Percentiles rank a stretch among this genome's conserved stretches.
Evolutionary conservation across 371 early-diverging fungal genomes (phyloP).

Genomic region (Mucor piriformis): DNA sequence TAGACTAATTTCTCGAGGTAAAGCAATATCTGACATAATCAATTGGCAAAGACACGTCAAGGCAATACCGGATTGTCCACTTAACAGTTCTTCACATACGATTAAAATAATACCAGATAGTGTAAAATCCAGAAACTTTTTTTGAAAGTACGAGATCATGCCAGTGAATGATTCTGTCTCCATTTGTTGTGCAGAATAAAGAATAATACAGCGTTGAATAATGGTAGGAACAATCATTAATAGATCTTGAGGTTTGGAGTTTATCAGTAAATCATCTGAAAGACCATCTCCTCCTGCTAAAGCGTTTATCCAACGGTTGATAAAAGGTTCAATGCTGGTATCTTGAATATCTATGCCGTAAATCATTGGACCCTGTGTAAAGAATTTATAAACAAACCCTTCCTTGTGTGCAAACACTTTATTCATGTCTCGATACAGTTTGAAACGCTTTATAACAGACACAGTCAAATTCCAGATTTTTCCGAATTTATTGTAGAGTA

Average conservation of each 20-base stretch:
- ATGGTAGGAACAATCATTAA: conserved; percentile 38
- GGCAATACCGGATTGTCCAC: conserved; percentile 18
- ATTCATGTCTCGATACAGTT: conserved; percentile 35
- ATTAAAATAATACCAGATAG: conserved; percentile 23
- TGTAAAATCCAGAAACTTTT: conserved; percentile 36
- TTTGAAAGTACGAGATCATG: conserved; percentile 40
- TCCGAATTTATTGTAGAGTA: conserved; percentile 40
- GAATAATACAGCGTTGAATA: conserved; percentile 30
- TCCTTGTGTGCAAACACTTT: conserved; percentile 32
- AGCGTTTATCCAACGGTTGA: conserved; percentile 40
- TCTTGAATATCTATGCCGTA: conserved; percentile 33
- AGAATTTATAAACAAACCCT: conserved; percentile 42
- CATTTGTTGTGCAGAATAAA: conserved; percentile 28
- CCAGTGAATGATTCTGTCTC: conserved; percentile 24
- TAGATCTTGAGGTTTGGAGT: conserved; percentile 33
- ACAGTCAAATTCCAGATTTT: conserved; percentile 45
- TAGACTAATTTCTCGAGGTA: conserved; percentile 9
- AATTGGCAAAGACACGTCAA: conserved; percentile 25
- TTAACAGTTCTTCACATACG: conserved; percentile 39
- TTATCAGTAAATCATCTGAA: conserved; percentile 39
- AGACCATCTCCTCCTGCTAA: conserved; percentile 35
- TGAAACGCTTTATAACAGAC: conserved; percentile 34
- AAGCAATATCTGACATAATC: conserved; percentile 9
- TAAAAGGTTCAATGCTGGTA: conserved; percentile 26
- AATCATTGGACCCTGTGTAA: conserved; percentile 28